phyloP scores from a whole-genome alignment of 805 yeast genomes.

The Tetrapisispora taiwanensis region DNA sequence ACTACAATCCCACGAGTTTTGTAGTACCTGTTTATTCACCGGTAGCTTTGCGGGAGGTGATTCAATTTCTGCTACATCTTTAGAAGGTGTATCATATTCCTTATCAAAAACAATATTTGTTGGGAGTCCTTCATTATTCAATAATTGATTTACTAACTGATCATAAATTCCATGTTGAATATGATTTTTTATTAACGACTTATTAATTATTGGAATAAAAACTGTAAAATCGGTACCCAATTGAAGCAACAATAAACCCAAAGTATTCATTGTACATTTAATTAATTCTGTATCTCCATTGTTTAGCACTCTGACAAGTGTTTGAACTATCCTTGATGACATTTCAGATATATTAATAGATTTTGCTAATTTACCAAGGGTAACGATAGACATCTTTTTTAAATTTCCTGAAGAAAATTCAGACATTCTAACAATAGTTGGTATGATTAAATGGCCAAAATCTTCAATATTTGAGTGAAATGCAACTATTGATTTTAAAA shows the following conservation, averaged over 20 bases:
- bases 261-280: conserved; percentile 61
- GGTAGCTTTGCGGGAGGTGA: conserved; percentile 68
- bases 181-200: conserved; percentile 49
- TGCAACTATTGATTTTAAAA: conserved; percentile 70
- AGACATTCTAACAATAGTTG: conserved; percentile 70
- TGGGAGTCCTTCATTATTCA: conserved; percentile 82
- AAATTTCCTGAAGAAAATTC: conserved; percentile 55
- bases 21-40: conserved; percentile 50
- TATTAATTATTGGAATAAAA: conserved; percentile 73
- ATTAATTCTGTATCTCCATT: conserved; percentile 47
- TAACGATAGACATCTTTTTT: conserved; percentile 64
- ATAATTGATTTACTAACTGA: conserved; percentile 63
- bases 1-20: conserved; percentile 84
- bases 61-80: conserved; percentile 43
- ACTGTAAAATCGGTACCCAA: conserved; percentile 77
- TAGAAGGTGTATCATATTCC: conserved; percentile 36
- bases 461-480: conserved; percentile 87
- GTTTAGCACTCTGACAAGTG: conserved; percentile 60
- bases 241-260: conserved; percentile 68
- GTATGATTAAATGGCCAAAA: conserved; percentile 76
- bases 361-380: conserved; percentile 72
- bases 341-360: conserved; percentile 68
- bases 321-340: conserved; percentile 85
- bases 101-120: conserved; percentile 60
- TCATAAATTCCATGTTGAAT: conserved; percentile 70